Evolutionary conservation across 2,329 filamentous ascomycete genomes (phyloP).

Genomic region (Xylariaceae sp.): DNA sequence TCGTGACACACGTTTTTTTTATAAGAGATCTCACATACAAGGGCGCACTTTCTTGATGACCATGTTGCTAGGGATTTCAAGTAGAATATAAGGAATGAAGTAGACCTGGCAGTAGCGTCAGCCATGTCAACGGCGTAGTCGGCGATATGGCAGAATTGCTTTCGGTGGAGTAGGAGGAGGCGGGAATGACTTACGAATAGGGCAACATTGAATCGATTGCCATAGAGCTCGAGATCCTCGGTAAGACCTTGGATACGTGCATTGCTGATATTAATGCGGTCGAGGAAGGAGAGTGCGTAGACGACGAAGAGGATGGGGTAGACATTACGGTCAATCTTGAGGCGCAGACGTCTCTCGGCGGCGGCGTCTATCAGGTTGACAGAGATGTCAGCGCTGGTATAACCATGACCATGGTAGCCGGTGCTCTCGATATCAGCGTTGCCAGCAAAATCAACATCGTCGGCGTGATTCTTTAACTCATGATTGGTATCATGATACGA

Average conservation of each 20-base stretch:
- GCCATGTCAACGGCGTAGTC: too few species aligned
- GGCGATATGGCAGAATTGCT: too few species aligned
- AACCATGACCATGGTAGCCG: too few species aligned
- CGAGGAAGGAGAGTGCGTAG: slow-evolving; percentile 51
- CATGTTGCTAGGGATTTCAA: slow-evolving; percentile 54
- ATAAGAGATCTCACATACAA: slow-evolving; percentile 30
- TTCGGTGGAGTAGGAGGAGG: slow-evolving; percentile 16
- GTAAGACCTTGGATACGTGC: slow-evolving; percentile 52
- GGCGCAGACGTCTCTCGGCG: slow-evolving; percentile 45
- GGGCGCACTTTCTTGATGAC: slow-evolving; percentile 51
- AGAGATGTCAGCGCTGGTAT: too few species aligned
- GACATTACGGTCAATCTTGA: slow-evolving; percentile 50
- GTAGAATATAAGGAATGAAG: slow-evolving; percentile 51
- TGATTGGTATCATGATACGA: too few species aligned
- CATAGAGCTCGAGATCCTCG: slow-evolving; percentile 48
- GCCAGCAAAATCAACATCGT: too few species aligned
- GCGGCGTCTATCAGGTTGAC: slow-evolving; percentile 36
- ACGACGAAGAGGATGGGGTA: slow-evolving; percentile 50
- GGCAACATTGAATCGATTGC: slow-evolving; percentile 51
- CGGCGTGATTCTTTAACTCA: too few species aligned
- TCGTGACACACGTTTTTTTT: neutral
- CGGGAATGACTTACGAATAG: slow-evolving; percentile 41
- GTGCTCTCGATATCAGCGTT: too few species aligned
- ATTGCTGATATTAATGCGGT: slow-evolving; percentile 56
- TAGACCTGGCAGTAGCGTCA: slow-evolving; percentile 33